These are phyloP conservation scores for Suhomyces prunicola DNA, from an alignment of 805 yeast genomes.

Conservation along the genomic window DNA sequence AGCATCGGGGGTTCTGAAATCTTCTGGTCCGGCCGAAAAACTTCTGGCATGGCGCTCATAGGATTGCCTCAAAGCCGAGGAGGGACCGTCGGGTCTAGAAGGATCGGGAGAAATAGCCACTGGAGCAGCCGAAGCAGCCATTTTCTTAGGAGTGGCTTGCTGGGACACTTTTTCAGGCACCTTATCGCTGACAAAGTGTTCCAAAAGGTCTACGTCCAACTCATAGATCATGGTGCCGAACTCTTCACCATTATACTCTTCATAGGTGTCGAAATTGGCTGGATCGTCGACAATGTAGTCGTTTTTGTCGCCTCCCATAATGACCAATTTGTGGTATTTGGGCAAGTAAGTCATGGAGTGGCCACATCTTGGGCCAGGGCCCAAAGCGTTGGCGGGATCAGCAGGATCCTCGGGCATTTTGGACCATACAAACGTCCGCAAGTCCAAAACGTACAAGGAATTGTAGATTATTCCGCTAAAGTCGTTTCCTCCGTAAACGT, in stretches of 20 bases:
- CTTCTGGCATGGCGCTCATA: slow-evolving; percentile 33
- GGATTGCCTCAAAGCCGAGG: slow-evolving; percentile 9
- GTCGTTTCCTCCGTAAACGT: slow-evolving; percentile 87
- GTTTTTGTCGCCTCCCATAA: slow-evolving; percentile 90
- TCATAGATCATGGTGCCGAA: slow-evolving; percentile 60
- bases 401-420: slow-evolving; percentile 45
- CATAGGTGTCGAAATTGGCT: slow-evolving; percentile 51
- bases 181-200: slow-evolving; percentile 16
- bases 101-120: slow-evolving; percentile 19
- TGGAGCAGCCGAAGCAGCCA: slow-evolving; percentile 20
- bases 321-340: slow-evolving; percentile 62
- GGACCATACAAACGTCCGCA: slow-evolving; percentile 71
- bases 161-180: background rate
- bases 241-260: slow-evolving; percentile 45
- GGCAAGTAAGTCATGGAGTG: slow-evolving; percentile 78
- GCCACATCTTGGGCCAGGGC: slow-evolving; percentile 86
- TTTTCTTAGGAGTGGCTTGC: slow-evolving; percentile 6
- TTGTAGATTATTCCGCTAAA: slow-evolving; percentile 64
- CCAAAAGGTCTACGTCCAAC: slow-evolving; percentile 52
- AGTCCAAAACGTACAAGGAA: slow-evolving; percentile 70
- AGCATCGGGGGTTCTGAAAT: slow-evolving; percentile 22
- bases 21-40: slow-evolving; percentile 33
- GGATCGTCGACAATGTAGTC: slow-evolving; percentile 56
- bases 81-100: slow-evolving; percentile 14
- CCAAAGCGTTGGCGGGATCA: slow-evolving; percentile 35